Base-by-base conservation (phyloP, 75 land plant genomes). In the Pinus albicaulis region DNA sequence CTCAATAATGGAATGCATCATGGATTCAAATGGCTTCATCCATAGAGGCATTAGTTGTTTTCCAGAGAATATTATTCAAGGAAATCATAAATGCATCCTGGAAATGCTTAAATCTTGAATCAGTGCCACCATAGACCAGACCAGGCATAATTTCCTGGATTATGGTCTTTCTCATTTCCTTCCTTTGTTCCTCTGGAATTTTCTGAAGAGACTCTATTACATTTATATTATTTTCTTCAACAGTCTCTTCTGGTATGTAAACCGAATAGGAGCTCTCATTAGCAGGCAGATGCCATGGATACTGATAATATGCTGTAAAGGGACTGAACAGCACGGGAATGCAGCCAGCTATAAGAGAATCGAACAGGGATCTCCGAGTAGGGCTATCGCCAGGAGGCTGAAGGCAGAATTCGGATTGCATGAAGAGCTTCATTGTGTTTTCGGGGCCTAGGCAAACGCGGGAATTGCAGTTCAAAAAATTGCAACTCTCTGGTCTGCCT, bases 341-440 rank as follows among this genome's bases (percentile, higher is more conserved):
- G 80, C 91, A 91, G 12, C 91, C 93, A 1, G 89, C 75, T 2
- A 89, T 61, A 23, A 91, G 75, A 7, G 85, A 72, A 74, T 91
- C 91, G 53, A 89, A 91, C 53, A 91, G 82, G 5, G 93, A 88
- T 69, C 85, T 81, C 71, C 90, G 76, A 26, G 93, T 86, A 20
- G 88, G 86, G 60, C 92, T 90, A 70, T 87, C 90, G 0, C 92
- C 92, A 1, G 81, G 81, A 10, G 93, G 93, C 77, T 91, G 88
- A 55, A 91, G 58, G 78, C 90, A 91, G 82, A 91, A 91, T 24
- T 86, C 87, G 10, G 93, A 84, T 7, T 78, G 76, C 79, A 80
- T 22, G 74, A 89, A 89, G 6, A 84, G 61, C 25, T 81, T 76
- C n/a, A 83, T 78, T 3, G 88, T 80, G 22, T 61, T 19, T 15